phyloP scores from a whole-genome alignment of 164 flowering plant genomes.

The Stephania cephalantha region DNA sequence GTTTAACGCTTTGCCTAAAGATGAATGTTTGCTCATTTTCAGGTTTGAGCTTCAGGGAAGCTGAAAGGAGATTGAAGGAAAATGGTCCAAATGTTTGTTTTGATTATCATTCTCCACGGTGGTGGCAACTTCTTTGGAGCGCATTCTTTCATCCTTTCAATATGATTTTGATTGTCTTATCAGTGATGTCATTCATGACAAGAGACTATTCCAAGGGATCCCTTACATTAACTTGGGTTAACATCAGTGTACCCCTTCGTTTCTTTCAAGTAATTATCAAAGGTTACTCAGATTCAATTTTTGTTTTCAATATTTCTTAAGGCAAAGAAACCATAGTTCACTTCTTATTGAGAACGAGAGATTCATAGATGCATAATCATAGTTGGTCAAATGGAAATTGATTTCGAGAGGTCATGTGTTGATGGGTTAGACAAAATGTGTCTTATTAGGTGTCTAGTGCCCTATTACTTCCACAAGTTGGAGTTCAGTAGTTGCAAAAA shows the following conservation, averaged over 20 bases:
- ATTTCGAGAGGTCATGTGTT: not conserved
- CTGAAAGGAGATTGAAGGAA: constrained; percentile 56
- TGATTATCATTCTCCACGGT: constrained; percentile 47
- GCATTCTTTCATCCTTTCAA: constrained; percentile 79
- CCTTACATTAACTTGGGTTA: constrained; percentile 61
- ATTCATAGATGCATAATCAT: not conserved
- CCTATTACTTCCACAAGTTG: not conserved
- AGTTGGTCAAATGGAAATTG: not conserved
- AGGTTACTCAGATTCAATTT: not conserved
- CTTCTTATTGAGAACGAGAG: not conserved
- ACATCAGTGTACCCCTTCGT: constrained; percentile 59
- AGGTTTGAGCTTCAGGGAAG: constrained; percentile 77
- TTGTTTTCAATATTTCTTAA: not conserved
- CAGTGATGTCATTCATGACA: constrained; percentile 47
- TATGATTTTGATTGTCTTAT: constrained; percentile 55
- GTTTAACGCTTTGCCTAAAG: not conserved
- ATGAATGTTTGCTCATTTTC: constrained; percentile 8
- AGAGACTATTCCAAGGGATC: constrained; percentile 56
- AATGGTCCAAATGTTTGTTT: constrained; percentile 64
- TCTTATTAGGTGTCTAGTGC: not conserved
- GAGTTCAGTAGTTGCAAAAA: not conserved
- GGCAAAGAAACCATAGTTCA: not conserved
- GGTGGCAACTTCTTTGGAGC: constrained; percentile 78
- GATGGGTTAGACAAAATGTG: not conserved
- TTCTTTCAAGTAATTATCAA: constrained; percentile 55